Evolutionary conservation across 169 alveolate species (phyloP).

Genomic region (Amoebophrya sp.): DNA sequence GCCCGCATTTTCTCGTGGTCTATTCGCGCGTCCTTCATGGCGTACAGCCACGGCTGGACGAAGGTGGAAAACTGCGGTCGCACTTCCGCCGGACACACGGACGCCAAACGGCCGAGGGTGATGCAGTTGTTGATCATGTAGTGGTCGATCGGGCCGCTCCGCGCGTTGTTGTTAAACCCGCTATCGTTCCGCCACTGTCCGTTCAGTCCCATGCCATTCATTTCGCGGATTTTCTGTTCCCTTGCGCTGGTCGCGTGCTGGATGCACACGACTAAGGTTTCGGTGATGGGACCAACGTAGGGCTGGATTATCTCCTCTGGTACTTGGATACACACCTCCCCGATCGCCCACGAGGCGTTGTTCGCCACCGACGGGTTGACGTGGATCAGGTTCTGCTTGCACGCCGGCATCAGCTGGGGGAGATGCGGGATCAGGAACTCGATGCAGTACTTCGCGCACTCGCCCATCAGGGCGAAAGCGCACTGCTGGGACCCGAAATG

Average conservation of each 20-base stretch:
- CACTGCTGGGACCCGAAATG: constrained; percentile 47
- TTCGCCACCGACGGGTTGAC: not conserved
- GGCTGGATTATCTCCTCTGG: too few relatives aligned
- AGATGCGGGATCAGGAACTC: not conserved
- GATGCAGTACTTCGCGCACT: constrained; percentile 51
- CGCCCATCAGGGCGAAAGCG: constrained; percentile 59
- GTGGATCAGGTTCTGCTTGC: not conserved
- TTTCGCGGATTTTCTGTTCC: too few relatives aligned
- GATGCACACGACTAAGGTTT: too few relatives aligned
- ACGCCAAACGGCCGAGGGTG: constrained; percentile 14
- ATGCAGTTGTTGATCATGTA: not conserved
- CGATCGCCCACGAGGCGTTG: not conserved
- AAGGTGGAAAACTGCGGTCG: not conserved
- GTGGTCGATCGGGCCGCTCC: too few relatives aligned
- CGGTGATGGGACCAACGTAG: too few relatives aligned
- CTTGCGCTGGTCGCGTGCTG: too few relatives aligned
- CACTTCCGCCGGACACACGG: not conserved
- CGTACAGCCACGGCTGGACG: not conserved
- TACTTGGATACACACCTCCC: not conserved
- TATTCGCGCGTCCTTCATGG: not conserved
- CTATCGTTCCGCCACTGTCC: too few relatives aligned
- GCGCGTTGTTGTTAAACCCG: too few relatives aligned
- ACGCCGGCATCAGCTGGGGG: not conserved
- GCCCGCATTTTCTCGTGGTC: not conserved
- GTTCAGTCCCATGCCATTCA: too few relatives aligned